These are phyloP conservation scores for Passiflora organensis DNA, from an alignment of 345 rosid genomes.

Conservation along the genomic window DNA sequence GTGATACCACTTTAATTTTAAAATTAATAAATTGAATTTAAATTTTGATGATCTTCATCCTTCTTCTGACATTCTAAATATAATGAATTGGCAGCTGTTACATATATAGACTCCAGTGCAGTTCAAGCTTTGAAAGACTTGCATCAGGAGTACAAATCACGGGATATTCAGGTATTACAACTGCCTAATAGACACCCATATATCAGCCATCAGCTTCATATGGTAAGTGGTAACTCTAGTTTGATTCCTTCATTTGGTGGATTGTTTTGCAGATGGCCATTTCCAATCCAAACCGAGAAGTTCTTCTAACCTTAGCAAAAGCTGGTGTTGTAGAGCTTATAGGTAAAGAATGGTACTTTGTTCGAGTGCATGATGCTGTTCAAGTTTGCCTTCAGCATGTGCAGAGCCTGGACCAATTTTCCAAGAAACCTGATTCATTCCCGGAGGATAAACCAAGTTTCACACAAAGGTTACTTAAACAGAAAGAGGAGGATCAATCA, in stretches of 20 bases:
- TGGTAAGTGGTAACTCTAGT: neutral
- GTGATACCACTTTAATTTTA: too few species aligned
- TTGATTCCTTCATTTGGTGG: neutral
- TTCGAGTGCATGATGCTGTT: constrained; percentile 90
- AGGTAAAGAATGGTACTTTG: constrained; percentile 93
- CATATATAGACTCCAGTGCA: constrained; percentile 85
- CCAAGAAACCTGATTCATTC: constrained; percentile 19
- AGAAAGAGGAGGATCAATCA: constrained; percentile 38
- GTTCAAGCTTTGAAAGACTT: constrained; percentile 91
- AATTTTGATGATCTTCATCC: too few species aligned
- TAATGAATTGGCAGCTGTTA: constrained; percentile 51
- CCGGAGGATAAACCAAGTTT: constrained; percentile 35
- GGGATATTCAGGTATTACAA: constrained; percentile 63
- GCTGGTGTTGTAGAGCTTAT: constrained; percentile 70
- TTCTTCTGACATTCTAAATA: neutral
- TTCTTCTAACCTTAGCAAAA: constrained; percentile 66
- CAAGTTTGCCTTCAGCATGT: constrained; percentile 88
- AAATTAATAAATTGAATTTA: too few species aligned
- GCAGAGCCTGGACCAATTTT: constrained; percentile 40
- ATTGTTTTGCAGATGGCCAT: constrained; percentile 59
- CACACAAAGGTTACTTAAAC: constrained; percentile 40
- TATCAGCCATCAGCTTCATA: too few species aligned
- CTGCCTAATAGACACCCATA: neutral
- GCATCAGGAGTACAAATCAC: constrained; percentile 77
- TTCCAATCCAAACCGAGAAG: constrained; percentile 81